Evolutionary conservation across 371 early-diverging fungal species (phyloP).

Genomic region (Syncephalastrum racemosum): DNA sequence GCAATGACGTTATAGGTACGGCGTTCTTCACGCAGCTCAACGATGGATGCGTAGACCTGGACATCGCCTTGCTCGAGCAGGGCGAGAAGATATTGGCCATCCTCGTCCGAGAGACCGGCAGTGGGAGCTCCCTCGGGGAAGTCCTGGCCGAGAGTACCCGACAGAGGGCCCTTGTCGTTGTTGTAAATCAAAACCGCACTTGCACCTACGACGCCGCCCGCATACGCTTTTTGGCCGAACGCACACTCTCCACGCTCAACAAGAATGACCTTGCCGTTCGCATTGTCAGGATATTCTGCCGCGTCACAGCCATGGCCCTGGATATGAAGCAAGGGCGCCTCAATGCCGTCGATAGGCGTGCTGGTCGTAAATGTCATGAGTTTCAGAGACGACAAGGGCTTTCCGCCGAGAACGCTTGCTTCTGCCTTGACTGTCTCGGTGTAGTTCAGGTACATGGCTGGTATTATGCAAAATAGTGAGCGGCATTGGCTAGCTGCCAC

Average conservation of each 20-base stretch:
- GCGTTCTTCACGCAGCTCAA: slow-evolving; percentile 19
- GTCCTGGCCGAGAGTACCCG: slow-evolving; percentile 15
- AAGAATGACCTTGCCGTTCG: slow-evolving; percentile 44
- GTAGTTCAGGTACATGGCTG: slow-evolving; percentile 16
- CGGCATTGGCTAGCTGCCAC: background rate
- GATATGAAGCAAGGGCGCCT: slow-evolving; percentile 5
- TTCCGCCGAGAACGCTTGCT: slow-evolving; percentile 4
- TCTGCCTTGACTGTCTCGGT: slow-evolving; percentile 15
- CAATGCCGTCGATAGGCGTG: slow-evolving; percentile 14
- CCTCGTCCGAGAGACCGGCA: slow-evolving; percentile 13
- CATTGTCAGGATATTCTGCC: slow-evolving; percentile 15
- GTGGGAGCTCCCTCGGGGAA: slow-evolving; percentile 17
- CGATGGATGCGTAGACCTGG: slow-evolving; percentile 8
- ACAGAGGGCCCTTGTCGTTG: slow-evolving; percentile 22
- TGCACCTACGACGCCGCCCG: slow-evolving; percentile 46
- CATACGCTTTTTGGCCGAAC: slow-evolving; percentile 49
- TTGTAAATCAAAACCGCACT: slow-evolving; percentile 47
- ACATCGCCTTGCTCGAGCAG: slow-evolving; percentile 6
- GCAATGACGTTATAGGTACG: slow-evolving; percentile 20
- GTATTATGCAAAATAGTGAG: background rate
- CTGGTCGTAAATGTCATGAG: slow-evolving; percentile 16
- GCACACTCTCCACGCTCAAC: slow-evolving; percentile 55
- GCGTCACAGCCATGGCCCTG: slow-evolving; percentile 9
- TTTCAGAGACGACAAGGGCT: no score
- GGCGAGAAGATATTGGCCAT: slow-evolving; percentile 10